phyloP scores from a whole-genome alignment of 2,329 filamentous ascomycete species.

The Penicillium fuscoglaucum region DNA sequence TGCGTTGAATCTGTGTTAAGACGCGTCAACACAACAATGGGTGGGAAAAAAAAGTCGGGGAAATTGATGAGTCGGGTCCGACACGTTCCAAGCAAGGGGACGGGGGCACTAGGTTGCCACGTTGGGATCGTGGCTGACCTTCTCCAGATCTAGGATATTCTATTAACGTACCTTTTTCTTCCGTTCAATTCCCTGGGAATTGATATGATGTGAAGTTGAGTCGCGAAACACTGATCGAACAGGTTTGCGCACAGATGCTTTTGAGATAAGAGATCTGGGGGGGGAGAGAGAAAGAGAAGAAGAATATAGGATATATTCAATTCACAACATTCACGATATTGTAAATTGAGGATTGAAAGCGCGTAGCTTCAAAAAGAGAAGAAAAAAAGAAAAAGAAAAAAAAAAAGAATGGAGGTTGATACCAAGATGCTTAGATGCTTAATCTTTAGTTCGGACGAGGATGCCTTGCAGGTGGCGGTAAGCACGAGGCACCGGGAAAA shows the following conservation, averaged over 20 bases:
- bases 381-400: constrained; percentile 16
- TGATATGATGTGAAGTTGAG: neutral
- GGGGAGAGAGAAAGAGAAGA: constrained; percentile 15
- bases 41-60: constrained; percentile 22
- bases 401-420: constrained; percentile 25
- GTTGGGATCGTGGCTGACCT: constrained; percentile 20
- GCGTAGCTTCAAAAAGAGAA: neutral
- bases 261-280: constrained; percentile 7
- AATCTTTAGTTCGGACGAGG: constrained; percentile 39
- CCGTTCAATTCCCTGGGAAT: neutral
- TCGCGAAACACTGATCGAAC: constrained; percentile 6
- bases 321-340: constrained; percentile 6
- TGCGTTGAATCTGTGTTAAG: constrained; percentile 30
- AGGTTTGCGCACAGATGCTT: constrained; percentile 6
- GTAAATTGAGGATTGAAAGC: constrained; percentile 1
- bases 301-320: neutral
- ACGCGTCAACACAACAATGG: constrained; percentile 35
- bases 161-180: constrained; percentile 3
- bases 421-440: constrained; percentile 44
- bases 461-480: constrained; percentile 43
- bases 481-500: constrained; percentile 36
- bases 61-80: constrained; percentile 24
- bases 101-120: constrained; percentile 18
- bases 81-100: constrained; percentile 26
- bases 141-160: constrained; percentile 3